Evolutionary conservation across 1,284 basidiomycete genomes (phyloP).

Genomic region (Rhodotorula sp.): DNA sequence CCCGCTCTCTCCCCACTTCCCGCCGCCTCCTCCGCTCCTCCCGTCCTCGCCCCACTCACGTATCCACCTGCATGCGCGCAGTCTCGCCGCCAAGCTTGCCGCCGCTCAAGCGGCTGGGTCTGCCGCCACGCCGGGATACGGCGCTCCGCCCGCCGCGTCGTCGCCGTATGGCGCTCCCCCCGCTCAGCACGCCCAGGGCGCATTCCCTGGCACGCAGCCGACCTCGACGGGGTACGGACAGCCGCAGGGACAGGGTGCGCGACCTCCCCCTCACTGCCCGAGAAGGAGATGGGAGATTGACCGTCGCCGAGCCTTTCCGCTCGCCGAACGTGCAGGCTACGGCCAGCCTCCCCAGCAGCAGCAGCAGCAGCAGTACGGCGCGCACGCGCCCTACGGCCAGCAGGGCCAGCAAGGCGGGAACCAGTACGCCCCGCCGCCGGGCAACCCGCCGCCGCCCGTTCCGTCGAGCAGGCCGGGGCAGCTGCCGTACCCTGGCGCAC

Average conservation of each 20-base stretch:
- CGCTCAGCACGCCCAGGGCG: conserved; percentile 12
- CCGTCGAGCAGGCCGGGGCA: conserved; percentile 15
- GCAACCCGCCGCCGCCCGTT: conserved; percentile 2
- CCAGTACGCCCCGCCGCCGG: conserved; percentile 13
- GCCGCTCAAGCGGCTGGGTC: conserved; percentile 28
- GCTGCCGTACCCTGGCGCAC: conserved; percentile 42
- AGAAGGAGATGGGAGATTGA: not conserved
- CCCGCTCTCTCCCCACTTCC: not conserved
- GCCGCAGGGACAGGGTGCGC: conserved; percentile 8
- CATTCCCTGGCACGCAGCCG: conserved; percentile 16
- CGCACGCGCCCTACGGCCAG: not conserved
- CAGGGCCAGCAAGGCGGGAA: conserved; percentile 3
- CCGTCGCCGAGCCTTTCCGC: too few species aligned
- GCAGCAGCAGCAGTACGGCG: conserved; percentile 12
- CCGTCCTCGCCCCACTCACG: not conserved
- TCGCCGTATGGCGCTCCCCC: conserved; percentile 17
- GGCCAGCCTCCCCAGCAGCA: conserved; percentile 11
- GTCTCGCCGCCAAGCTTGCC: conserved; percentile 35
- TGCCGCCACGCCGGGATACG: conserved; percentile 30
- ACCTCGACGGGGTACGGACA: conserved; percentile 7
- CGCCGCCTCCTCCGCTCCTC: not conserved
- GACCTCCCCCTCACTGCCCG: not conserved
- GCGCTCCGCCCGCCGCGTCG: conserved; percentile 3
- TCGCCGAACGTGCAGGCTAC: conserved; percentile 5
- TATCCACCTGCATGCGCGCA: not conserved